A percentile compares a stretch with the other conserved stretches of the same genome.
These are phyloP conservation scores for Mycena pura DNA, from an alignment of 768 basidiomycete genomes.

Conservation along the genomic window DNA sequence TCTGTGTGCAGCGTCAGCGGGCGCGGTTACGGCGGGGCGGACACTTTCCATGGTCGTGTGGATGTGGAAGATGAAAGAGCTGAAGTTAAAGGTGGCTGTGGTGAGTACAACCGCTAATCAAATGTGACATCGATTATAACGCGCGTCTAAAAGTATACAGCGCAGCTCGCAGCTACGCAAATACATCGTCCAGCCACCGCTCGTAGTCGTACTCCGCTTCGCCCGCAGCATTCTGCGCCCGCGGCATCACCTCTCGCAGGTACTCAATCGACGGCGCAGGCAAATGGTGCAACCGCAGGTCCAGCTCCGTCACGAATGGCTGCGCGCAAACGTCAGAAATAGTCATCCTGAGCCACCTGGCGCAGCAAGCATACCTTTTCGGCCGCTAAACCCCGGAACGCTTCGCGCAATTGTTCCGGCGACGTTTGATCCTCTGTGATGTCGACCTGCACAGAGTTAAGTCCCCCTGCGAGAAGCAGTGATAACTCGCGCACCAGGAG, in stretches of 20 bases:
- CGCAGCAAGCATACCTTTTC: constrained; percentile 70
- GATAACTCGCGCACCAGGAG: constrained; percentile 67
- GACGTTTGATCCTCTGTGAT: constrained; percentile 97
- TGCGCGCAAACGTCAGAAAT: constrained; percentile 40
- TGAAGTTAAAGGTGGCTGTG: constrained; percentile 36
- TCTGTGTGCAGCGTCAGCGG: constrained; percentile 35
- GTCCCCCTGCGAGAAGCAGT: background rate
- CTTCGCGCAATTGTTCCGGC: constrained; percentile 87
- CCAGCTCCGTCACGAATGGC: constrained; percentile 93
- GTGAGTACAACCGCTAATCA: background rate
- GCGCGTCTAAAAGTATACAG: constrained; percentile 26
- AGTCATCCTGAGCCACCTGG: constrained; percentile 15
- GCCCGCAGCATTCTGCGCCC: constrained; percentile 53
- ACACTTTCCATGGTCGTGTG: constrained; percentile 39
- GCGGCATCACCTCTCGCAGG: constrained; percentile 83
- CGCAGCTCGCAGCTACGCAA: constrained; percentile 64
- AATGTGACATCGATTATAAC: constrained; percentile 18
- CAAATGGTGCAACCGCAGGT: constrained; percentile 84
- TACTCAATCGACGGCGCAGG: constrained; percentile 80
- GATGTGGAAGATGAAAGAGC: constrained; percentile 34
- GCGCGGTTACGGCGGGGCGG: background rate
- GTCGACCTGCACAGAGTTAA: constrained; percentile 67
- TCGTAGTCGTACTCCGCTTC: constrained; percentile 85
- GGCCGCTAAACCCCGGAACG: constrained; percentile 90
- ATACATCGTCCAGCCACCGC: constrained; percentile 80